phyloP scores from a whole-genome alignment of 2,329 filamentous ascomycete genomes.

The Exserohilum turcica region DNA sequence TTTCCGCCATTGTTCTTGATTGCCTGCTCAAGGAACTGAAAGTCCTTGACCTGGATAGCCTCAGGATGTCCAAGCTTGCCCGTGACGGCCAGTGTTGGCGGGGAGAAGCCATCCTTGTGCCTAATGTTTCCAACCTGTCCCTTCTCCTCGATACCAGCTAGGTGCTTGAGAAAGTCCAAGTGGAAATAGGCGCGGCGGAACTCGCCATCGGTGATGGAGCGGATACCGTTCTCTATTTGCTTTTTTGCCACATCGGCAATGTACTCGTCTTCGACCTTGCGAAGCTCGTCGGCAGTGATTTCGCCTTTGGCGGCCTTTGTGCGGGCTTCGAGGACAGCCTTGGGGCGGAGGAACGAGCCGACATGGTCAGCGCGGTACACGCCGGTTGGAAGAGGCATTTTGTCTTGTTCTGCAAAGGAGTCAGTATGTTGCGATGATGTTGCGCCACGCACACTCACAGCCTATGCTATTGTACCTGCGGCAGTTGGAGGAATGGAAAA shows the following conservation, averaged over 20 bases:
- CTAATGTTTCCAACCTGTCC: conserved; percentile 54
- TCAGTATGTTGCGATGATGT: background rate
- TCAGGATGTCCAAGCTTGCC: conserved; percentile 60
- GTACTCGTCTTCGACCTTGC: conserved; percentile 58
- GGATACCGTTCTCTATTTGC: conserved; percentile 57
- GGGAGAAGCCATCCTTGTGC: conserved; percentile 54
- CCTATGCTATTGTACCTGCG: background rate
- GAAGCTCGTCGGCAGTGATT: conserved; percentile 53
- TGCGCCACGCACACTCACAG: background rate
- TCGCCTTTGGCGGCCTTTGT: conserved; percentile 54
- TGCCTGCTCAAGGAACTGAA: conserved; percentile 57
- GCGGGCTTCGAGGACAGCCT: conserved; percentile 56
- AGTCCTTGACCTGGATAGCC: conserved; percentile 63
- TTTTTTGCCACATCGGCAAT: conserved; percentile 56
- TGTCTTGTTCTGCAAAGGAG: conserved; percentile 8
- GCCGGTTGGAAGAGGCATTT: conserved; percentile 48
- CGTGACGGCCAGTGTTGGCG: conserved; percentile 60
- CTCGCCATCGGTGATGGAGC: conserved; percentile 61
- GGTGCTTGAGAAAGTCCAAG: conserved; percentile 62
- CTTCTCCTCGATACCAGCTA: conserved; percentile 59
- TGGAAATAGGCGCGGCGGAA: conserved; percentile 64
- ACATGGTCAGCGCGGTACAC: conserved; percentile 60
- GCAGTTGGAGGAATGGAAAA: background rate
- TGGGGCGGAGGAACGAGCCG: conserved; percentile 60
- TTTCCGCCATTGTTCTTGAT: conserved; percentile 49